Evolutionary conservation across 75 land plant genomes (phyloP).

Genomic region (Chamaecyparis obtusa): DNA sequence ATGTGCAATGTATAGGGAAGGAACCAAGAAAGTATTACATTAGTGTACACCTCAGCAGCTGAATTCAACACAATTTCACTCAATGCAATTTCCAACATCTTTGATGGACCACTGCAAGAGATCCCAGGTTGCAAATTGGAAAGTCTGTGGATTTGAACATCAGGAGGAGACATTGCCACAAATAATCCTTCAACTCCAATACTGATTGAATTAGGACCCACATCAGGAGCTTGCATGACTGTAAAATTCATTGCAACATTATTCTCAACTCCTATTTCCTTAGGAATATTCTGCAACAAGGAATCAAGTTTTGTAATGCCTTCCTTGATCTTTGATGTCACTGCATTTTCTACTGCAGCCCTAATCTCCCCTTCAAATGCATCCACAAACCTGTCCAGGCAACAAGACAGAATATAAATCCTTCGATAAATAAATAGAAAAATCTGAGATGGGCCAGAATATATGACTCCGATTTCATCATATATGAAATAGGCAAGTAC

Average conservation of each 20-base stretch:
- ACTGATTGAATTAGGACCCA: conserved; percentile 47
- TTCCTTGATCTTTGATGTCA: conserved; percentile 48
- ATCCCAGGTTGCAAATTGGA: conserved; percentile 19
- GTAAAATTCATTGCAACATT: conserved; percentile 69
- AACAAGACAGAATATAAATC: neutral
- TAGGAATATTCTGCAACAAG: conserved; percentile 55
- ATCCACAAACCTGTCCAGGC: conserved; percentile 60
- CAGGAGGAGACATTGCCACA: conserved; percentile 1
- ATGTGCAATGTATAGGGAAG: neutral
- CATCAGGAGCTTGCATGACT: conserved; percentile 53
- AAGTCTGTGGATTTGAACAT: neutral
- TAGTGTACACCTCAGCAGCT: conserved; percentile 50
- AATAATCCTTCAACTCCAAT: conserved; percentile 78
- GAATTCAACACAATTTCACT: conserved; percentile 76
- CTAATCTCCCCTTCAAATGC: conserved; percentile 64
- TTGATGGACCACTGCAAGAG: conserved; percentile 36
- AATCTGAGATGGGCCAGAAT: neutral
- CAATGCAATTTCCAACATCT: conserved; percentile 75
- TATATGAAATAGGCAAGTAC: neutral
- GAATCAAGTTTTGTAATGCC: conserved; percentile 56
- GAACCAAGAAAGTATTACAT: conserved; percentile 35
- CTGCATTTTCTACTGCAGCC: conserved; percentile 60
- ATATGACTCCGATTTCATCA: neutral
- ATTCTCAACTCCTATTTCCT: conserved; percentile 41
- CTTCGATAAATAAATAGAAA: neutral